Evolutionary conservation across 2,329 filamentous ascomycete genomes (phyloP).

Genomic region (Coniochaeta sp.): DNA sequence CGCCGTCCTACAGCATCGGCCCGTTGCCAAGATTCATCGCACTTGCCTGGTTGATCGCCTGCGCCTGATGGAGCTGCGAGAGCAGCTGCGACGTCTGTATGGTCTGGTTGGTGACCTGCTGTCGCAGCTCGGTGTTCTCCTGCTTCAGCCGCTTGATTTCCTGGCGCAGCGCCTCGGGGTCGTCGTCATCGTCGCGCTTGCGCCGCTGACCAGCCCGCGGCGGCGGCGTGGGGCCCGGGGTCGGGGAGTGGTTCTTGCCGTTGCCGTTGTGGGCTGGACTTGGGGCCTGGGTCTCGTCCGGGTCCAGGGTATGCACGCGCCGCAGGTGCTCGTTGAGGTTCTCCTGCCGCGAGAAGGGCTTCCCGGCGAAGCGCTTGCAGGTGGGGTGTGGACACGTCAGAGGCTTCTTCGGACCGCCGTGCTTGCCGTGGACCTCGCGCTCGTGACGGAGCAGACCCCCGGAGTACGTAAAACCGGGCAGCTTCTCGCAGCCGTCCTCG

Average conservation of each 20-base stretch:
- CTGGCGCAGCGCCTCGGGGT: conserved; percentile 41
- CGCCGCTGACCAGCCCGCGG: conserved; percentile 34
- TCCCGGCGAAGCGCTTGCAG: conserved; percentile 83
- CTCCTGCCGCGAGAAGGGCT: conserved; percentile 87
- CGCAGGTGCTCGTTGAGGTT: conserved; percentile 91
- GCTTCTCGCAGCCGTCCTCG: conserved; percentile 77
- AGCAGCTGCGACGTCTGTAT: conserved; percentile 39
- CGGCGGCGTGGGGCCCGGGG: conserved; percentile 10
- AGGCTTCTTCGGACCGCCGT: conserved; percentile 80
- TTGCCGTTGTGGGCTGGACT: conserved; percentile 37
- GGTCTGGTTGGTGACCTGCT: conserved; percentile 40
- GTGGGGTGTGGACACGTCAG: conserved; percentile 79
- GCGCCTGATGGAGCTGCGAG: conserved; percentile 30
- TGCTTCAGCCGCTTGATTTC: conserved; percentile 60
- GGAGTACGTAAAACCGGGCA: conserved; percentile 91
- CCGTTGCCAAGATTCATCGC: not conserved
- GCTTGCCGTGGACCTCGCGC: conserved; percentile 86
- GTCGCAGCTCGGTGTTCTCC: conserved; percentile 54
- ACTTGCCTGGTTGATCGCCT: not conserved
- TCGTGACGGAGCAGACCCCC: conserved; percentile 85
- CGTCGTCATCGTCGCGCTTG: conserved; percentile 27
- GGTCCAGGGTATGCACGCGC: conserved; percentile 64
- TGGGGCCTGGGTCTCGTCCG: conserved; percentile 25
- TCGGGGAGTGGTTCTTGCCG: conserved; percentile 30
- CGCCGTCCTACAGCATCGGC: conserved; percentile 10